A percentile compares a stretch with the other conserved stretches of the same genome.
Evolutionary conservation across 257 asterid genomes (phyloP).

Genomic region (Solanum pennellii): DNA sequence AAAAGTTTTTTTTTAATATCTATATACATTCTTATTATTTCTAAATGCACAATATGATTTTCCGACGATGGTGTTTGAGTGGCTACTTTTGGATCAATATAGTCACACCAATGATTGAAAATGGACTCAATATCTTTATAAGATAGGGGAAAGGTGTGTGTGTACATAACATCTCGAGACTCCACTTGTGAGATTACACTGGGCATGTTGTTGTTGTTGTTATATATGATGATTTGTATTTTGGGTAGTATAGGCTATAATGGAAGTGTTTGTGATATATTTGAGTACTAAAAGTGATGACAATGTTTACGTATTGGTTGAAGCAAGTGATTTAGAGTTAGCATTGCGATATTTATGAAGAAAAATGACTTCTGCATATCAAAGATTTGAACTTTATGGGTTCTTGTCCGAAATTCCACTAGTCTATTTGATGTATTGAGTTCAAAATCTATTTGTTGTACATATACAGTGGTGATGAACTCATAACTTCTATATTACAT

Average conservation of each 20-base stretch:
- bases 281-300: background rate
- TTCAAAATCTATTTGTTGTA: background rate
- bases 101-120: background rate
- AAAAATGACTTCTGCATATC: background rate
- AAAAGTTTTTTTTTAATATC: too few relatives aligned
- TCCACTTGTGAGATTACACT: background rate
- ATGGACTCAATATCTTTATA: background rate
- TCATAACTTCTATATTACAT: background rate
- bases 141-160: background rate
- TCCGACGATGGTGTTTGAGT: background rate
- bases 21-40: background rate
- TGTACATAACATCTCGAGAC: background rate
- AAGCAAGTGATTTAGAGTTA: background rate
- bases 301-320: background rate
- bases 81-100: background rate
- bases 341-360: background rate
- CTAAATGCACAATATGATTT: background rate
- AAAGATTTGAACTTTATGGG: background rate
- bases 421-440: background rate
- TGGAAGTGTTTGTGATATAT: background rate
- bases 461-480: background rate
- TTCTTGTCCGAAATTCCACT: background rate
- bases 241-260: background rate
- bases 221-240: background rate
- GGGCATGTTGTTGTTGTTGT: background rate